These are phyloP conservation scores for Sisymbrium altissimum DNA, from an alignment of 345 rosid genomes.

Conservation along the genomic window DNA sequence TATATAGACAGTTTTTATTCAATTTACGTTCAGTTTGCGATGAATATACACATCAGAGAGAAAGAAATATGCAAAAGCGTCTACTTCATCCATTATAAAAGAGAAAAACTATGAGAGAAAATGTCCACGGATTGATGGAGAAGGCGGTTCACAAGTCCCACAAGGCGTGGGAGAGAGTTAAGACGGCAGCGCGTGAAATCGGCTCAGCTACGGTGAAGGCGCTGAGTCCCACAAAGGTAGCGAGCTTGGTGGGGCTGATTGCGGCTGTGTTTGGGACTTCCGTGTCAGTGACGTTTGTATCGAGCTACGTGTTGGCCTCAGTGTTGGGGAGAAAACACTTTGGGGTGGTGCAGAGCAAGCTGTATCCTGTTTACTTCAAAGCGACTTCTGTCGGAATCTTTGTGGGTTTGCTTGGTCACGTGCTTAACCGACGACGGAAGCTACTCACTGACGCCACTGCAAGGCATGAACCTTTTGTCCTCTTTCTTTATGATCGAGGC, in stretches of 20 bases:
- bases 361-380: slow-evolving; percentile 67
- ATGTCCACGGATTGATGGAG: slow-evolving; percentile 25
- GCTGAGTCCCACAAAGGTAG: slow-evolving; percentile 20
- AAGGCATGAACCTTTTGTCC: slow-evolving; percentile 48
- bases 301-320: slow-evolving; percentile 52
- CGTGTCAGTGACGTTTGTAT: slow-evolving; percentile 74
- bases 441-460: slow-evolving; percentile 39
- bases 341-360: slow-evolving; percentile 76
- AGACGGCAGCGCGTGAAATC: neutral
- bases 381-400: slow-evolving; percentile 42
- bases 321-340: slow-evolving; percentile 66
- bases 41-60: too few species aligned
- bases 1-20: too few species aligned
- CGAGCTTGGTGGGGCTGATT: slow-evolving; percentile 36
- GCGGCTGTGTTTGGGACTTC: slow-evolving; percentile 60
- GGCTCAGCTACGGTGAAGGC: neutral
- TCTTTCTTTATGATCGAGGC: slow-evolving; percentile 45
- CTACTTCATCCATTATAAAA: too few species aligned
- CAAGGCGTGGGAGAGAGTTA: slow-evolving; percentile 25
- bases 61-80: too few species aligned
- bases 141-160: slow-evolving; percentile 8
- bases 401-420: slow-evolving; percentile 53
- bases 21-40: too few species aligned
- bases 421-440: slow-evolving; percentile 31
- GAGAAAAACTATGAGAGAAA: slow-evolving; percentile 15